Conservation (phyloP, 2,329 filamentous ascomycete genomes). For the Fusarium piperis region DNA sequence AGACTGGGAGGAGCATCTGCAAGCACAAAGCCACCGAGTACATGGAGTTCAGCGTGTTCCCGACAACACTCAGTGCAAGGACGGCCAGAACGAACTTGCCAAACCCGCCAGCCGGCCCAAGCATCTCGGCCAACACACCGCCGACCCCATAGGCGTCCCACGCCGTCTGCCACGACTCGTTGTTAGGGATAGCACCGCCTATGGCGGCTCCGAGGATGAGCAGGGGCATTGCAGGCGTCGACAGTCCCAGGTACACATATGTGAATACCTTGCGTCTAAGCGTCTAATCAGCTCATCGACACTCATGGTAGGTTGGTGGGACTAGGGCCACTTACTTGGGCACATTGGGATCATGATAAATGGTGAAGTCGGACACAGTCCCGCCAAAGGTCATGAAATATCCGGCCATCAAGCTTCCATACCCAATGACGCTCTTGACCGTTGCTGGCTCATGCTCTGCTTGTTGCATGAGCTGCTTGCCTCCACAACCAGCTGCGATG, state of each 20-base stretch:
- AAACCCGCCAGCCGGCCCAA: constrained; percentile 43
- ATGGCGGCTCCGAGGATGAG: constrained; percentile 54
- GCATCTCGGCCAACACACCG: constrained; percentile 47
- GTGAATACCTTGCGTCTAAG: constrained; percentile 35
- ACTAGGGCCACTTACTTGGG: constrained; percentile 28
- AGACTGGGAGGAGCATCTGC: constrained; percentile 54
- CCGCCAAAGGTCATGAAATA: constrained; percentile 66
- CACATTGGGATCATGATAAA: constrained; percentile 55
- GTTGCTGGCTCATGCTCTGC: constrained; percentile 50
- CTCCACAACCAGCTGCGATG: constrained; percentile 64
- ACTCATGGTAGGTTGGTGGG: constrained; percentile 39
- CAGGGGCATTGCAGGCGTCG: constrained; percentile 47
- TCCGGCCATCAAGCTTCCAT: constrained; percentile 58
- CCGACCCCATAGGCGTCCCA: constrained; percentile 45
- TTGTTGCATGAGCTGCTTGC: constrained; percentile 59
- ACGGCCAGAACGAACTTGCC: constrained; percentile 50
- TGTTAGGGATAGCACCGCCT: constrained; percentile 45
- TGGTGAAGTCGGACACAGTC: constrained; percentile 66
- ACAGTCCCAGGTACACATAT: constrained; percentile 60
- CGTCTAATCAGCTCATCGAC: constrained; percentile 47
- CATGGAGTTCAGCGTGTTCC: constrained; percentile 52
- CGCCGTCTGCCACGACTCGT: constrained; percentile 43
- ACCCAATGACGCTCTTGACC: constrained; percentile 53
- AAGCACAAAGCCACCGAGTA: constrained; percentile 52
- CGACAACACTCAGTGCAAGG: constrained; percentile 48